phyloP scores from a whole-genome alignment of 1,139 yeast genomes.

The Taphrina wiesneri region DNA sequence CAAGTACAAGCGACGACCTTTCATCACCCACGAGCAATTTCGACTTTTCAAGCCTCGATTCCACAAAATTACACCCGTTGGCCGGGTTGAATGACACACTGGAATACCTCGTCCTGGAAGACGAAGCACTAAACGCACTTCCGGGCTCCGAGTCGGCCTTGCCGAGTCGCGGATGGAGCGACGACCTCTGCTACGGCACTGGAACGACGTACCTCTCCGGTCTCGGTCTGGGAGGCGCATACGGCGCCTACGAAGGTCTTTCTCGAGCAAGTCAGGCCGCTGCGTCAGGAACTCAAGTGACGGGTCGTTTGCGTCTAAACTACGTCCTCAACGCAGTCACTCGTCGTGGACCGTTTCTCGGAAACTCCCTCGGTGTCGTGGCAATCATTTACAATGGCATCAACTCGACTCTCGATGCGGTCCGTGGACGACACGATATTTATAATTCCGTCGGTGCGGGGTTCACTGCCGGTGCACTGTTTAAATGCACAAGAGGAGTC shows the following conservation, averaged over 20 bases:
- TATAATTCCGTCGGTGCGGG: slow-evolving; percentile 84
- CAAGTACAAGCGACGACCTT: not conserved
- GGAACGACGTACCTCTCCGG: slow-evolving; percentile 80
- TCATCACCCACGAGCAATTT: not conserved
- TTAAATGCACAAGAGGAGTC: slow-evolving; percentile 79
- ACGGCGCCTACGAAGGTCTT: slow-evolving; percentile 84
- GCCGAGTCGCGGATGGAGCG: slow-evolving; percentile 96
- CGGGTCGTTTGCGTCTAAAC: slow-evolving; percentile 69
- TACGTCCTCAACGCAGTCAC: slow-evolving; percentile 89
- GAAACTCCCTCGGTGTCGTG: slow-evolving; percentile 91
- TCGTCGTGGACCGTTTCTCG: slow-evolving; percentile 91
- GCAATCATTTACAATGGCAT: slow-evolving; percentile 84
- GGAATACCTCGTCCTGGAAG: slow-evolving; percentile 87
- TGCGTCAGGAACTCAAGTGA: slow-evolving; percentile 49
- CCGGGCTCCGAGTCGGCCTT: slow-evolving; percentile 88
- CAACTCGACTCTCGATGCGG: slow-evolving; percentile 73
- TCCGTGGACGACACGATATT: slow-evolving; percentile 87
- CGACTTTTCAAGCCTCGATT: slow-evolving; percentile 49
- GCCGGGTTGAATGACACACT: slow-evolving; percentile 86
- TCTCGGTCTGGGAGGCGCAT: slow-evolving; percentile 79
- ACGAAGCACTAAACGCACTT: slow-evolving; percentile 67
- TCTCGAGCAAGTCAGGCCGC: slow-evolving; percentile 65
- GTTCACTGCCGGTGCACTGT: slow-evolving; percentile 87
- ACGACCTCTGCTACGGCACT: slow-evolving; percentile 95
- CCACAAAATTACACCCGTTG: slow-evolving; percentile 80